A percentile compares a stretch with the other conserved stretches of the same genome.
Evolutionary conservation across 2,329 filamentous ascomycete genomes (phyloP).

Genomic region (Neocatenulostroma microsporum): DNA sequence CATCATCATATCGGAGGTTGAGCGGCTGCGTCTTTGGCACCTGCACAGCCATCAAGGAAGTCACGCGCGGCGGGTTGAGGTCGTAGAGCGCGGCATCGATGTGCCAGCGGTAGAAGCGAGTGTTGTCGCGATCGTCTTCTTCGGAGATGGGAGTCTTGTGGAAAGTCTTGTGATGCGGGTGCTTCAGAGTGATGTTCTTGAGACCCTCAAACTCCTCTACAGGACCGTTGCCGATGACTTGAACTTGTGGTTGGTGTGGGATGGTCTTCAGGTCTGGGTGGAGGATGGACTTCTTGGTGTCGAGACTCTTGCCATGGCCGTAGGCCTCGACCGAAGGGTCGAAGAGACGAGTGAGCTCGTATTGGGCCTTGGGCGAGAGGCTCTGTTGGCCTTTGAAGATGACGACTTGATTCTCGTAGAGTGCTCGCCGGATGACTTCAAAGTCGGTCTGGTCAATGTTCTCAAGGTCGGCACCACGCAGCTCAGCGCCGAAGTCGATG

Average conservation of each 20-base stretch:
- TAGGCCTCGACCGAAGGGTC: conserved; percentile 60
- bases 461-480: conserved; percentile 24
- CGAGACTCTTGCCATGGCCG: conserved; percentile 68
- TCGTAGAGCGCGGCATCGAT: conserved; percentile 72
- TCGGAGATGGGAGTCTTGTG: conserved; percentile 58
- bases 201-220: conserved; percentile 64
- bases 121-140: conserved; percentile 50
- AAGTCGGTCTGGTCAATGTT: conserved; percentile 53
- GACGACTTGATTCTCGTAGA: conserved; percentile 62
- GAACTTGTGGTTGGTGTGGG: conserved; percentile 70
- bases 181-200: conserved; percentile 57
- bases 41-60: conserved; percentile 63
- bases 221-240: conserved; percentile 70
- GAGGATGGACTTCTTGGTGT: conserved; percentile 57
- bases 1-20: conserved; percentile 66
- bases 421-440: conserved; percentile 52
- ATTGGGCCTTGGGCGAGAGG: conserved; percentile 62
- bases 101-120: conserved; percentile 68
- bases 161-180: conserved; percentile 72
- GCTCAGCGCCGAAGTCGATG: conserved; percentile 22
- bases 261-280: conserved; percentile 76
- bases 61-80: conserved; percentile 65
- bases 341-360: conserved; percentile 64
- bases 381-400: conserved; percentile 61
- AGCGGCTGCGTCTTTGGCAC: conserved; percentile 61